These are phyloP conservation scores for Waltiozyma sp. DNA, from an alignment of 1,139 yeast species.

Conservation along the genomic window DNA sequence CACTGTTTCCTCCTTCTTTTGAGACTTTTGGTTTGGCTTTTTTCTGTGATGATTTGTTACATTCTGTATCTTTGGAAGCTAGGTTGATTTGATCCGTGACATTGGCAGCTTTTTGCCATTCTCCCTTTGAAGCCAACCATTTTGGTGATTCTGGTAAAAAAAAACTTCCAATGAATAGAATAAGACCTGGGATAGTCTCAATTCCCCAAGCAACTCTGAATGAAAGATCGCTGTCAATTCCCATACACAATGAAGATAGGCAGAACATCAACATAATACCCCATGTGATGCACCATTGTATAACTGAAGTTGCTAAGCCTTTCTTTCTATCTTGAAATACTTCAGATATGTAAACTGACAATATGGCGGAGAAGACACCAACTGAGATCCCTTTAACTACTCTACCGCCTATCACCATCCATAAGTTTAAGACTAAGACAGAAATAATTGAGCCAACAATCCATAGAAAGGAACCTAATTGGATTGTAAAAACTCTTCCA, in stretches of 20 bases:
- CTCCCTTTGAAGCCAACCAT: constrained; percentile 48
- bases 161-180: constrained; percentile 31
- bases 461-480: constrained; percentile 22
- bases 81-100: constrained; percentile 20
- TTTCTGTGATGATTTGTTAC: too few species aligned
- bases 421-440: constrained; percentile 20
- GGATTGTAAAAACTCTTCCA: constrained; percentile 21
- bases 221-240: constrained; percentile 35
- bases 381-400: constrained; percentile 56
- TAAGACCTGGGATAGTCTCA: constrained; percentile 51
- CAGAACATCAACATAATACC: constrained; percentile 54
- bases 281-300: constrained; percentile 60
- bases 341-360: constrained; percentile 70
- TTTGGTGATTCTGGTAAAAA: constrained; percentile 66
- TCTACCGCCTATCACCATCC: constrained; percentile 42
- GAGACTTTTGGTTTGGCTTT: background rate
- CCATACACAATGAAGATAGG: constrained; percentile 48
- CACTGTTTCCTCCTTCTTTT: constrained; percentile 8
- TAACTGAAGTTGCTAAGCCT: constrained; percentile 55
- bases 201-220: constrained; percentile 64
- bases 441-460: constrained; percentile 23
- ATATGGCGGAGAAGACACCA: constrained; percentile 61
- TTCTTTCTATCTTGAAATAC: constrained; percentile 54
- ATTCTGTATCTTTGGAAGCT: background rate
- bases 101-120: constrained; percentile 33